phyloP scores from a whole-genome alignment of 2,329 filamentous ascomycete species.

The Madurella mycetomatis region DNA sequence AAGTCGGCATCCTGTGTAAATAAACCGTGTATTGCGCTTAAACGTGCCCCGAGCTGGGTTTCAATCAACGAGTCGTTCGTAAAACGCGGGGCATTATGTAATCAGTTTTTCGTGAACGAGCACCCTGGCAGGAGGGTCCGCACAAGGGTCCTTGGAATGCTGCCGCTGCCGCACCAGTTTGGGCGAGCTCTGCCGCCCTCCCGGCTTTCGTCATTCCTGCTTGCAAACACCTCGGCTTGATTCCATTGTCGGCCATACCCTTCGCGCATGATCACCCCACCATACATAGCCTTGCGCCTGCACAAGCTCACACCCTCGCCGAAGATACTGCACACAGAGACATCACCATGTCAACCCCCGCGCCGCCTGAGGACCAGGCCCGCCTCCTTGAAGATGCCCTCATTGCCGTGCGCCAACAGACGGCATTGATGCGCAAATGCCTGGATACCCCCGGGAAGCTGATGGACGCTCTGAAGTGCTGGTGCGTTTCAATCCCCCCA shows the following conservation, averaged over 20 bases:
- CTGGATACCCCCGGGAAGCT: constrained; percentile 96
- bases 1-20: too few relatives aligned
- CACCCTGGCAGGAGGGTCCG: neutral
- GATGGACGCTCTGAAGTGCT: constrained; percentile 99
- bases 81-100: too few relatives aligned
- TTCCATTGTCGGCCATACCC: neutral
- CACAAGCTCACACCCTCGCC: neutral
- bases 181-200: constrained; percentile 1
- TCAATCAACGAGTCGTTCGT: too few relatives aligned
- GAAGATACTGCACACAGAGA: neutral
- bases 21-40: too few relatives aligned
- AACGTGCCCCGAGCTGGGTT: too few relatives aligned
- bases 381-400: constrained; percentile 96
- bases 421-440: constrained; percentile 93
- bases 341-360: constrained; percentile 42
- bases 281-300: neutral
- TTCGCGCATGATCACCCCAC: neutral
- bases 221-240: neutral
- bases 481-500: constrained; percentile 55
- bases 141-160: too few relatives aligned
- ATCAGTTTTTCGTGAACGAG: neutral
- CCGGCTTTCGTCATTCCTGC: constrained; percentile 14
- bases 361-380: constrained; percentile 73
- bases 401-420: constrained; percentile 94
- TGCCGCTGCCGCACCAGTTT: neutral